Base-by-base conservation (phyloP, 306 rosid genomes). In the Inga leiocalycina region DNA sequence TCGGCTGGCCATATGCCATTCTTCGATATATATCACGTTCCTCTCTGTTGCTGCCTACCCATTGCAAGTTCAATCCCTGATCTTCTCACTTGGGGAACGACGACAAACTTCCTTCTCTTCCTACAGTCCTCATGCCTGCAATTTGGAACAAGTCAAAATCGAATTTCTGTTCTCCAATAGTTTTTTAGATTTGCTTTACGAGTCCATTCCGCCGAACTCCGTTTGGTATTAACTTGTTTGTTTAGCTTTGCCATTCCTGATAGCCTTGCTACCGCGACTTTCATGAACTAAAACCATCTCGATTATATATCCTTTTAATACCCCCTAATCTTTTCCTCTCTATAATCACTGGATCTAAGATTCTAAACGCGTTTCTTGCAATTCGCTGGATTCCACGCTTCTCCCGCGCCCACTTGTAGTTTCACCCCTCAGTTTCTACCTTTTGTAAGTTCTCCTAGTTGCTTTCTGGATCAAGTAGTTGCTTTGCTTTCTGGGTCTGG, bases 281-380 rank as follows among this genome's bases (percentile, higher is more conserved):
- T 51, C 68, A 7, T 45, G 7, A 62, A 22, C 85, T 41, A 49
- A 74, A 79, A 30, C 43, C 74, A 9, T 14, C 24, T 20, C 20
- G 32, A 56, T 34, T 70, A 78, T 62, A 69, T 54, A 24, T 64
- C 30, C 30, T 7, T 45, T 59, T 15, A 61, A 8, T 41, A 43
- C 41, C 57, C 35, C 6, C 49, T 46, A 13, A 20, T 46, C 20
- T 15, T 30, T 65, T 22, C 32, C 8, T 17, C 34, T 46, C 81
- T 66, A 19, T 65, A 17, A 13, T 66, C 45, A 16, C 49, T 45
- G 81, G 85, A 85, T 88, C 90, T 77, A 74, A 85, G 81, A 71
- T 77, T 81, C 61, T 3, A 46, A 27, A 27, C 45, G 12, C 32
- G 73, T 76, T 24, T 71, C 45, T 22, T 39, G 19, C 83, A 71